Percentiles rank a stretch among this genome's conserved stretches.
Evolutionary conservation across 164 flowering plant species (phyloP).

Genomic region (Cinnamomum micranthum): DNA sequence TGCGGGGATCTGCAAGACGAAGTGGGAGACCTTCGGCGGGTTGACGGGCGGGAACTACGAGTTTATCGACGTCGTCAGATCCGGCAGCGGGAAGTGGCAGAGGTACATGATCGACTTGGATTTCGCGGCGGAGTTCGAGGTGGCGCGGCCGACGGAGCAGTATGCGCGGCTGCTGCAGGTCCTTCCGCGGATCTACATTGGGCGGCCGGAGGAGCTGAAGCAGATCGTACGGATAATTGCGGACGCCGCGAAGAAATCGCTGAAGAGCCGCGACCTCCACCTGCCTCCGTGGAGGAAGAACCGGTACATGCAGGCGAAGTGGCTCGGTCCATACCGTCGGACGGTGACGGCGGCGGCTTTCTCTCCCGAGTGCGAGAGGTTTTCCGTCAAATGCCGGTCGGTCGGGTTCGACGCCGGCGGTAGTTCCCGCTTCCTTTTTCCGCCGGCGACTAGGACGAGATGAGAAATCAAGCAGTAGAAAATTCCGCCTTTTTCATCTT

Average conservation of each 20-base stretch:
- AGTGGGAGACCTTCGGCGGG: slow-evolving; percentile 52
- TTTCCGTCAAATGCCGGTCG: slow-evolving; percentile 41
- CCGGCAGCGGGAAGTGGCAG: slow-evolving; percentile 6
- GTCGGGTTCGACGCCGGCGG: slow-evolving; percentile 47
- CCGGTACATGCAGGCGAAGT: slow-evolving; percentile 67
- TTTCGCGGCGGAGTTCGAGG: slow-evolving; percentile 57
- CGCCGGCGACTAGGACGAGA: not conserved
- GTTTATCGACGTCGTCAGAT: slow-evolving; percentile 47
- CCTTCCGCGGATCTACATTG: slow-evolving; percentile 58
- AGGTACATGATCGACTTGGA: slow-evolving; percentile 62
- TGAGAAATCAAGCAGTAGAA: not conserved
- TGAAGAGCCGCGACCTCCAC: slow-evolving; percentile 45
- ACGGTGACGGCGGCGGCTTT: slow-evolving; percentile 15
- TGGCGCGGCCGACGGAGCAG: slow-evolving; percentile 59
- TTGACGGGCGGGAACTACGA: slow-evolving; percentile 69
- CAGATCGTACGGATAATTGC: slow-evolving; percentile 39
- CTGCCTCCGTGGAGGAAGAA: slow-evolving; percentile 86
- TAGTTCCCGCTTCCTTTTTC: not conserved
- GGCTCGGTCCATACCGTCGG: slow-evolving; percentile 70
- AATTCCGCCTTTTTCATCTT: too few relatives aligned
- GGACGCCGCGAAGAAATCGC: slow-evolving; percentile 55
- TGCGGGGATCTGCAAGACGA: slow-evolving; percentile 82
- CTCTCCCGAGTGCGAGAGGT: not conserved
- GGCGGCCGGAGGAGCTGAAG: slow-evolving; percentile 58
- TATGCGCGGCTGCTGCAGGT: slow-evolving; percentile 28